Conservation (phyloP, 257 asterid species). For the Paraleonurus japonicus region DNA sequence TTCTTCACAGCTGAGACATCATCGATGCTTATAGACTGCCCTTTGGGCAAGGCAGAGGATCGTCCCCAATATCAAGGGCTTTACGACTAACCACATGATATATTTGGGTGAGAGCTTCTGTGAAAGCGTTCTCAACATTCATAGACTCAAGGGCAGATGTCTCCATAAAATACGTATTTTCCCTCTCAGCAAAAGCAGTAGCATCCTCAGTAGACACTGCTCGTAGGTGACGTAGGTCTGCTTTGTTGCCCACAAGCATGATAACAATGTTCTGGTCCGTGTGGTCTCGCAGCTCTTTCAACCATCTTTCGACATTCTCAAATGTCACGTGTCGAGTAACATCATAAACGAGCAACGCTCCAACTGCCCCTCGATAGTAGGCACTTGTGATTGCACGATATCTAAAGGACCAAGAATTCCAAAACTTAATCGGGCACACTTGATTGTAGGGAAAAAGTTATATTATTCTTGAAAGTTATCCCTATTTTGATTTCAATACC, state of each 20-base stretch:
- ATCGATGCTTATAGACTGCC: conserved; percentile 49
- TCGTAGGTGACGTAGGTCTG: conserved; percentile 61
- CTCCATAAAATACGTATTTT: conserved; percentile 58
- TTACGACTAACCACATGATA: conserved; percentile 62
- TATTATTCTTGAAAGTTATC: too few species aligned
- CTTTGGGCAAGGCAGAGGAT: conserved; percentile 63
- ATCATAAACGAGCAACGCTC: conserved; percentile 67
- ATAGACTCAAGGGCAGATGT: conserved; percentile 71
- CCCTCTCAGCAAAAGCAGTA: conserved; percentile 53
- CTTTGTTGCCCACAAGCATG: conserved; percentile 78
- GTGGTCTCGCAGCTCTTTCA: conserved; percentile 70
- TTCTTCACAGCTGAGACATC: conserved; percentile 60
- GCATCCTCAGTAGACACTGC: conserved; percentile 66
- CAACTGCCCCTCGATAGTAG: conserved; percentile 72
- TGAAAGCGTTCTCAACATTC: conserved; percentile 69
- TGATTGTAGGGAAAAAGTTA: background rate
- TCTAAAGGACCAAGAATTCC: conserved; percentile 26
- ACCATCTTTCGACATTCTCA: conserved; percentile 65
- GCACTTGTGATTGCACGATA: conserved; percentile 81
- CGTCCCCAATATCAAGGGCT: conserved; percentile 61
- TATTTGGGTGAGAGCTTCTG: conserved; percentile 60
- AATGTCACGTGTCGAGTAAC: conserved; percentile 65
- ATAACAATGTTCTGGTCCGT: conserved; percentile 65
- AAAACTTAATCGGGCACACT: background rate
- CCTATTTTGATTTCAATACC: too few species aligned